Conservation (phyloP, 2,329 filamentous ascomycete species). For the Pseudonectria buxi region DNA sequence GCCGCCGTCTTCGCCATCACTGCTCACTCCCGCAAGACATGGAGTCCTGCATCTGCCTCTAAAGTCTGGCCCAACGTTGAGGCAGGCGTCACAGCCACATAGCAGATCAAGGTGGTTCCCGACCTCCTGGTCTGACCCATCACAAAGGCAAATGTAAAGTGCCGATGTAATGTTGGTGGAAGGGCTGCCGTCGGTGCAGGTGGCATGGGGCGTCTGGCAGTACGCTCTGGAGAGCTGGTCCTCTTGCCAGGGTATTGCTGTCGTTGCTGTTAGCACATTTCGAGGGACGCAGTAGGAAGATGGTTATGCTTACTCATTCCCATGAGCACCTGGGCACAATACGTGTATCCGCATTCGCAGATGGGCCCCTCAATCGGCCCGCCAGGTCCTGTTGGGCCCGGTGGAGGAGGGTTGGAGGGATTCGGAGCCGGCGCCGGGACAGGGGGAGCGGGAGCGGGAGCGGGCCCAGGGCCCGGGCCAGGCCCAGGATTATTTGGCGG, state of each 20-base stretch:
- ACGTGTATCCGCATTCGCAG: constrained; percentile 37
- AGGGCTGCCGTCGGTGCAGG: constrained; percentile 26
- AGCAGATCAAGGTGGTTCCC: constrained; percentile 31
- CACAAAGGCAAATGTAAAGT: constrained; percentile 34
- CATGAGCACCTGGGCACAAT: constrained; percentile 33
- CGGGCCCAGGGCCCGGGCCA: constrained; percentile 16
- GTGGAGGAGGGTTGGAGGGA: constrained; percentile 7
- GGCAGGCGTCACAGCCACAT: constrained; percentile 33
- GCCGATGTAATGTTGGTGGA: constrained; percentile 25
- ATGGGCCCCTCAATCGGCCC: constrained; percentile 23
- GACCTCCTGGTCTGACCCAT: constrained; percentile 23
- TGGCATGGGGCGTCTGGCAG: constrained; percentile 30
- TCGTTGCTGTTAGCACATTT: not conserved
- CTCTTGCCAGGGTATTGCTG: constrained; percentile 28
- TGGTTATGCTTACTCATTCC: constrained; percentile 25
- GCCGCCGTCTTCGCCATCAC: not conserved
- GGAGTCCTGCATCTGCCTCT: constrained; percentile 33
- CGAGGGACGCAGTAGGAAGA: not conserved
- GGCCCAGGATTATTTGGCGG: constrained; percentile 10
- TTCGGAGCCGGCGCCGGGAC: constrained; percentile 14
- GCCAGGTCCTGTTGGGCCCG: constrained; percentile 11
- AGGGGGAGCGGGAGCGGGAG: constrained; percentile 15
- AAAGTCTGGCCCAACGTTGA: constrained; percentile 33
- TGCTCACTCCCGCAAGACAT: constrained; percentile 17
- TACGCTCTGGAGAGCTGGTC: constrained; percentile 29